These are phyloP conservation scores for Ophiosphaerella korrae DNA, from an alignment of 2,329 filamentous ascomycete genomes.

Conservation along the genomic window DNA sequence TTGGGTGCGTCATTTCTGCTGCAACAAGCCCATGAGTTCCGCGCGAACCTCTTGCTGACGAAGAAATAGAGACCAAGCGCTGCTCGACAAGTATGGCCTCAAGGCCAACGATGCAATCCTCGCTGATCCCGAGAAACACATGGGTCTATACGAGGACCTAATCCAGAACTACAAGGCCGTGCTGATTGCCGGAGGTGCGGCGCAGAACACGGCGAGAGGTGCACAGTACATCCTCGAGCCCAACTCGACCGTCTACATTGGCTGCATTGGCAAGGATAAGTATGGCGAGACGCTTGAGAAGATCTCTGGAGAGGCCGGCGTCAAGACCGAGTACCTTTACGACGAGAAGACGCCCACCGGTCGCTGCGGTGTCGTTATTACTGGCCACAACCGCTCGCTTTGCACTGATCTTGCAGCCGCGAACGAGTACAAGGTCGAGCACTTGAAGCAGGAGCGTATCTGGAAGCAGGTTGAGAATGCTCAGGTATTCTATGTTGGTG, in stretches of 20 bases:
- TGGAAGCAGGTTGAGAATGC: slow-evolving; percentile 92
- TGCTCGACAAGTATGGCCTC: slow-evolving; percentile 89
- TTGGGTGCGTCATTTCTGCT: slow-evolving; percentile 56
- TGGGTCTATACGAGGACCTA: slow-evolving; percentile 88
- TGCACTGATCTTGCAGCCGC: slow-evolving; percentile 94
- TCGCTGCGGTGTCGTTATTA: slow-evolving; percentile 95
- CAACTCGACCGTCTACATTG: slow-evolving; percentile 90
- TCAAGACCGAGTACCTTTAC: slow-evolving; percentile 93
- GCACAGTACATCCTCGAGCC: slow-evolving; percentile 91
- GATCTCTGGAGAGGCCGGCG: slow-evolving; percentile 83
- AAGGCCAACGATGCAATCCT: slow-evolving; percentile 98
- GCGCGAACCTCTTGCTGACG: slow-evolving; percentile 28
- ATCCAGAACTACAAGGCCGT: slow-evolving; percentile 91
- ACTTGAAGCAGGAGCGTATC: slow-evolving; percentile 87
- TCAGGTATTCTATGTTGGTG: slow-evolving; percentile 89
- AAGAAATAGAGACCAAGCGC: slow-evolving; percentile 70
- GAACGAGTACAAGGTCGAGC: slow-evolving; percentile 95
- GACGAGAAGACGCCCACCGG: slow-evolving; percentile 85
- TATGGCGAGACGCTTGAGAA: slow-evolving; percentile 87
- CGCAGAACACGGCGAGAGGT: slow-evolving; percentile 95
- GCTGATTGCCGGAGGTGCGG: slow-evolving; percentile 92
- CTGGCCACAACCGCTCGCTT: slow-evolving; percentile 92
- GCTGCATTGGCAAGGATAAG: slow-evolving; percentile 93
- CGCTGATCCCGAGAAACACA: slow-evolving; percentile 82
- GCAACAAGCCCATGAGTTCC: slow-evolving; percentile 11